Percentiles rank a stretch among this genome's conserved stretches.
phyloP scores from a whole-genome alignment of 345 rosid genomes.

The Populus tremula region DNA sequence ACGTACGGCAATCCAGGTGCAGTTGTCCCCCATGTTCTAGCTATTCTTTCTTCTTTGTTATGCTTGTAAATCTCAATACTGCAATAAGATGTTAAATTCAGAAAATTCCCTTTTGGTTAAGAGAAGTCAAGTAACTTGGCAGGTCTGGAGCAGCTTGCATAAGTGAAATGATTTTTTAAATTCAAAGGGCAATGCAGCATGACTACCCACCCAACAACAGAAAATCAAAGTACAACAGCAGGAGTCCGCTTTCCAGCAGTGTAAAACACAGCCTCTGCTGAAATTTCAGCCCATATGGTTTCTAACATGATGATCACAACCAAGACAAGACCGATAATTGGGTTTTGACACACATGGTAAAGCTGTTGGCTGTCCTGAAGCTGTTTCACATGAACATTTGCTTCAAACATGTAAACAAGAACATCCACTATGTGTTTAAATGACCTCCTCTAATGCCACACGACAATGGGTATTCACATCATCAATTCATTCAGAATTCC shows the following conservation, averaged over 20 bases:
- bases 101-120: neutral
- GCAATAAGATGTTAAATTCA: constrained; percentile 15
- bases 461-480: neutral
- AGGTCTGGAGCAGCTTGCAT: neutral
- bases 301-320: neutral
- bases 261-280: neutral
- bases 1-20: constrained; percentile 88
- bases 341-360: neutral
- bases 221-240: neutral
- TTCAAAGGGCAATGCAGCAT: neutral
- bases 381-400: neutral
- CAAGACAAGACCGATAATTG: neutral
- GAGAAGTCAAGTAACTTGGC: neutral
- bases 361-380: neutral
- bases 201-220: neutral
- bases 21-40: constrained; percentile 94
- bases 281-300: neutral
- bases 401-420: neutral
- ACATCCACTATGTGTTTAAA: neutral
- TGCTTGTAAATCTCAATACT: constrained; percentile 90
- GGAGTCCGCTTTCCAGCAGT: neutral
- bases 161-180: neutral
- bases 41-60: constrained; percentile 87
- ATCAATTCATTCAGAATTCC: neutral
- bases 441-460: neutral